These are phyloP conservation scores for Penicillium sp. DNA, from an alignment of 2,329 filamentous ascomycete species.

Conservation along the genomic window DNA sequence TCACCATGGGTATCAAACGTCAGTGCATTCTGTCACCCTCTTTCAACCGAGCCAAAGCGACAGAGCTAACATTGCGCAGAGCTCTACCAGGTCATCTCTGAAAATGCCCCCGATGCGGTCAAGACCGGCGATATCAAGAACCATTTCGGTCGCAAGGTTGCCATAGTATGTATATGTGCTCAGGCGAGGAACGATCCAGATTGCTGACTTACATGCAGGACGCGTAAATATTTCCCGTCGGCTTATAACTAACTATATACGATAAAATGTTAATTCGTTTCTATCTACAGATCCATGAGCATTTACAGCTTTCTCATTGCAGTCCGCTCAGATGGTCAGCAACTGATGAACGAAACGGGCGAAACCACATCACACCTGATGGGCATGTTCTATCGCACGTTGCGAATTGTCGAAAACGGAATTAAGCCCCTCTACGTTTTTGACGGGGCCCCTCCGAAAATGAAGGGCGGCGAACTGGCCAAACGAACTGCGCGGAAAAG, in stretches of 20 bases:
- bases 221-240: conserved; percentile 44
- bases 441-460: conserved; percentile 91
- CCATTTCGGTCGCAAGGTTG: conserved; percentile 96
- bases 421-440: conserved; percentile 99
- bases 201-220: conserved; percentile 41
- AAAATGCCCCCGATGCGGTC: conserved; percentile 91
- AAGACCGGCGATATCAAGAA: conserved; percentile 98
- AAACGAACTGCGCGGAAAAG: conserved; percentile 95
- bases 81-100: conserved; percentile 76
- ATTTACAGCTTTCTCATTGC: conserved; percentile 98
- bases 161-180: conserved; percentile 65
- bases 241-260: conserved; percentile 17
- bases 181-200: neutral
- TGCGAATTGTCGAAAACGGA: conserved; percentile 96
- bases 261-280: neutral
- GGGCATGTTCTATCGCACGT: conserved; percentile 98
- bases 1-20: conserved; percentile 52
- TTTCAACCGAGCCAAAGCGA: no score
- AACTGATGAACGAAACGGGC: conserved; percentile 89
- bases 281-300: conserved; percentile 74
- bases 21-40: conserved; percentile 19
- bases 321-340: conserved; percentile 92
- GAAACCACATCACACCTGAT: conserved; percentile 98
- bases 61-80: conserved; percentile 37
- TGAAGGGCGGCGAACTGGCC: conserved; percentile 94